Base-by-base conservation (phyloP, 495 filamentous ascomycete genomes). In the Penicilliopsis zonata region DNA sequence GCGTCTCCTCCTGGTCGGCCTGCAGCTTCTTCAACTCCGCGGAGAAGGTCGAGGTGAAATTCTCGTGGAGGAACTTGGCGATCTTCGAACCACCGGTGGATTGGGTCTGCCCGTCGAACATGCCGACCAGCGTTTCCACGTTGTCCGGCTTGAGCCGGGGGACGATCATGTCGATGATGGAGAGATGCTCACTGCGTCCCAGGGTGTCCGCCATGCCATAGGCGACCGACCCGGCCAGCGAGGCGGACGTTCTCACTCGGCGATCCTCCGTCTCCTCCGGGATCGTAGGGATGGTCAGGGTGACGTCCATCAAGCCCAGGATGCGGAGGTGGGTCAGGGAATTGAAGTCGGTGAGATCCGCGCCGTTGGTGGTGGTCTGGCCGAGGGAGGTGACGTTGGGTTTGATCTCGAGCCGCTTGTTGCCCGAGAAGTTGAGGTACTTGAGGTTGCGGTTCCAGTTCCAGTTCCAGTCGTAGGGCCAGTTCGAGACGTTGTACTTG, bases 381-480 rank as follows among this genome's bases (percentile, higher is more conserved):
- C 65, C 63, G 29, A 61, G 29, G 2, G 63, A 60, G 1, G 61
- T 57, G 34, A 73, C 70, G 44, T 79, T 85, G 0, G 82, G 82
- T 52, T 96, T 96, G 57, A 99, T 99, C 57, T 99, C 92, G 24
- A 99, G 56, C 18, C 88, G 77, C 54, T 94, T 92, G 63, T 99
- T 99, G 15, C 92, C 90, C 5, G 88, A 95, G 38, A 99, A 72
- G 46, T 95, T 99, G 37, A 99, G 77, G 46, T 92, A 96, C 38
- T 86, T 82, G 35, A 99, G 63, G 38, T 93, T 87, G 22, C 80
- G 78, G 40, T 96, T 99, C 70, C 87, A 85, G 52, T 95, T 96
- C 90, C 90, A 99, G 46, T 99, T 99, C 90, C 90, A 99, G 50
- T 99, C 90, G 47, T 99, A 99, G 1, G 92, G 90, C 71, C 92